Percentiles rank a stretch among this genome's conserved stretches.
Conservation (phyloP, 1,284 basidiomycete genomes). For the Apiotrichum siamense region DNA sequence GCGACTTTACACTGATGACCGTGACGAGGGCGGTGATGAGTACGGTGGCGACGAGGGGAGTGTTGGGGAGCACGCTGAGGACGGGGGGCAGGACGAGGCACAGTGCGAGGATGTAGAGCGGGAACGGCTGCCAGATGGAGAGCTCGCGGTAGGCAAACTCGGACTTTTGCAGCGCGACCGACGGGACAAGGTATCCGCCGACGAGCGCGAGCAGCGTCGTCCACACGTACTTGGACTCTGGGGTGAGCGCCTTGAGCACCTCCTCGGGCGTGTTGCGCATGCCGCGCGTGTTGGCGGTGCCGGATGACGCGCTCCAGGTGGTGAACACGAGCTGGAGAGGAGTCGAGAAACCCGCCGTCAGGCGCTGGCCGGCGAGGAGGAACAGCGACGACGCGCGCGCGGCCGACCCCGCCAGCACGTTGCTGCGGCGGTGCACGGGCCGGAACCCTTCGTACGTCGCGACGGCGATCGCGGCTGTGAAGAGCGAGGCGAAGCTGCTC, state of each 20-base stretch:
- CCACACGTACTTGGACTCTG: slow-evolving; percentile 9
- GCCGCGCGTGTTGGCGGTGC: neutral
- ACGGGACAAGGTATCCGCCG: slow-evolving; percentile 3
- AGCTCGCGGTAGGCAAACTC: slow-evolving; percentile 4
- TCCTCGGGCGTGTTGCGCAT: neutral
- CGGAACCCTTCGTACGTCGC: slow-evolving; percentile 10
- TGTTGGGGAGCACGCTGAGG: neutral
- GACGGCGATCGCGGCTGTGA: slow-evolving; percentile 1
- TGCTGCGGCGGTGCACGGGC: slow-evolving; percentile 1
- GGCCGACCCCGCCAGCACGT: neutral
- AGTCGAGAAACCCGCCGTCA: slow-evolving; percentile 7
- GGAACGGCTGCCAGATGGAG: slow-evolving; percentile 16
- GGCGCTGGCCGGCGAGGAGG: slow-evolving; percentile 8
- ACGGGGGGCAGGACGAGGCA: slow-evolving; percentile 7
- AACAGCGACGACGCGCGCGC: slow-evolving; percentile 6
- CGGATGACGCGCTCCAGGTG: neutral
- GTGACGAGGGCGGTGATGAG: neutral
- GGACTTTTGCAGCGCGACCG: neutral
- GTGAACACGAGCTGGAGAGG: slow-evolving; percentile 6
- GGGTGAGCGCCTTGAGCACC: neutral
- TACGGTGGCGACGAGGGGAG: neutral
- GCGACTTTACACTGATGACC: neutral
- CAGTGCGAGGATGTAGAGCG: slow-evolving; percentile 8
- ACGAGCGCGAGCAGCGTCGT: neutral
- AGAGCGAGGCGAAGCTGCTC: slow-evolving; percentile 4